Evolutionary conservation across 2,329 filamentous ascomycete species (phyloP).

Genomic region (Penicillium hordei): DNA sequence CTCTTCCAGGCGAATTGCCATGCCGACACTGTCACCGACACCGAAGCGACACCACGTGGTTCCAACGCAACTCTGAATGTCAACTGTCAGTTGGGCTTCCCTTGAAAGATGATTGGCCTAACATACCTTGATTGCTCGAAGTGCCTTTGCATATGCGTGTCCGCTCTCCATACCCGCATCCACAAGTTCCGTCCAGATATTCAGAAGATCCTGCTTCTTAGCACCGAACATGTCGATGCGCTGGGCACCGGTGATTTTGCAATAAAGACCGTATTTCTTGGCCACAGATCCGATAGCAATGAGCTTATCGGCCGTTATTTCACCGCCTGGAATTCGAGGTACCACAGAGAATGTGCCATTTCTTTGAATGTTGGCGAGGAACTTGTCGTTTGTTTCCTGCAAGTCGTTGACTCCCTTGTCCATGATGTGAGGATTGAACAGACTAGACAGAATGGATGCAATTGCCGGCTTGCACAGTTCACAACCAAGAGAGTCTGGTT

Average conservation of each 20-base stretch:
- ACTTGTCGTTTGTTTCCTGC: constrained; percentile 88
- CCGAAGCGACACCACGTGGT: constrained; percentile 90
- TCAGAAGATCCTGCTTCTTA: constrained; percentile 77
- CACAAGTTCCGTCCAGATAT: constrained; percentile 78
- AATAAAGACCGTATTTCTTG: constrained; percentile 80
- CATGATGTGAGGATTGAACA: constrained; percentile 84
- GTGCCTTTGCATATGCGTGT: constrained; percentile 85
- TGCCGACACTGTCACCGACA: constrained; percentile 84
- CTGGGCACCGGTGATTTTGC: constrained; percentile 89
- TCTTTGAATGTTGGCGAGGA: constrained; percentile 84
- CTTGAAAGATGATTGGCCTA: neutral
- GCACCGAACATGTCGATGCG: constrained; percentile 93
- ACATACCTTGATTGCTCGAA: constrained; percentile 73
- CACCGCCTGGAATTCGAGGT: constrained; percentile 77
- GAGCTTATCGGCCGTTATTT: constrained; percentile 84
- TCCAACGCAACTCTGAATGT: constrained; percentile 72
- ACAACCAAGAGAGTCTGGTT: constrained; percentile 72
- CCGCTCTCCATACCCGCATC: constrained; percentile 87
- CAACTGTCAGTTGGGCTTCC: constrained; percentile 1
- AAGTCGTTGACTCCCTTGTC: constrained; percentile 68
- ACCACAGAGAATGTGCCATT: constrained; percentile 90
- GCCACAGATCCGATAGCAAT: constrained; percentile 81
- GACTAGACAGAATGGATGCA: constrained; percentile 74
- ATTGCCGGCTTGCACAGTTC: constrained; percentile 84
- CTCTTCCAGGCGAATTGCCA: constrained; percentile 84